phyloP scores from a whole-genome alignment of 2,329 filamentous ascomycete genomes.

The Colletotrichum sp. region DNA sequence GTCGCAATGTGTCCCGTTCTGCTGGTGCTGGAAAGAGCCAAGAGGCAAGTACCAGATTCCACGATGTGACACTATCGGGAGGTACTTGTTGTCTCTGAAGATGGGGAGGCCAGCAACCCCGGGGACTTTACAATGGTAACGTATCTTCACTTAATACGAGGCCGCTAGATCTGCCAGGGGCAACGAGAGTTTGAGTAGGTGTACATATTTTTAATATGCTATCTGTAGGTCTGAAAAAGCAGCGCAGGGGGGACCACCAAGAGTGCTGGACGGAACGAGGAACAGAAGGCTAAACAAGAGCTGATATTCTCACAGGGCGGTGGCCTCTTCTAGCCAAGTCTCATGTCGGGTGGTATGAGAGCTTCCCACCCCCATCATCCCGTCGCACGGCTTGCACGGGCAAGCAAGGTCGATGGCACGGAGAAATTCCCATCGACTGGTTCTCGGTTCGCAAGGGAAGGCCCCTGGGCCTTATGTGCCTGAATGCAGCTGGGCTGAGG shows the following conservation, averaged over 20 bases:
- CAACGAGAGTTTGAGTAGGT: not conserved
- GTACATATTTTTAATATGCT: not conserved
- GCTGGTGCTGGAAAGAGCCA: not conserved
- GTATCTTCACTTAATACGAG: slow-evolving; percentile 5
- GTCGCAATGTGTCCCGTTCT: slow-evolving; percentile 6
- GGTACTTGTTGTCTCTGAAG: not conserved
- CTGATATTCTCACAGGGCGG: not conserved
- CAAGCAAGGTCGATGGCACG: not conserved
- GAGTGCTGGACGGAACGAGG: not conserved
- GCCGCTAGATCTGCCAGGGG: slow-evolving; percentile 12
- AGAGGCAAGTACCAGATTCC: not conserved
- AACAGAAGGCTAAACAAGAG: not conserved
- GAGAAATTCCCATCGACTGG: not conserved
- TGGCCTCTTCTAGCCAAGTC: not conserved
- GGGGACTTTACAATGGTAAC: not conserved
- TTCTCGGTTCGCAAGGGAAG: not conserved
- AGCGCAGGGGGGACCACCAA: not conserved
- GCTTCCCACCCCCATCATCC: not conserved
- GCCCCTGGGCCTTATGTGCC: not conserved
- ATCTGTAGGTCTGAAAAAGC: not conserved
- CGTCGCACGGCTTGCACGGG: not conserved
- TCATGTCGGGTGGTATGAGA: not conserved
- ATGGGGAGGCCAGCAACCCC: not conserved
- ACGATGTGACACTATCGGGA: not conserved
- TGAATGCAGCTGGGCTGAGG: not conserved